Conservation (phyloP, 75 land plant genomes). For the Pseudotsuga menziesii region DNA sequence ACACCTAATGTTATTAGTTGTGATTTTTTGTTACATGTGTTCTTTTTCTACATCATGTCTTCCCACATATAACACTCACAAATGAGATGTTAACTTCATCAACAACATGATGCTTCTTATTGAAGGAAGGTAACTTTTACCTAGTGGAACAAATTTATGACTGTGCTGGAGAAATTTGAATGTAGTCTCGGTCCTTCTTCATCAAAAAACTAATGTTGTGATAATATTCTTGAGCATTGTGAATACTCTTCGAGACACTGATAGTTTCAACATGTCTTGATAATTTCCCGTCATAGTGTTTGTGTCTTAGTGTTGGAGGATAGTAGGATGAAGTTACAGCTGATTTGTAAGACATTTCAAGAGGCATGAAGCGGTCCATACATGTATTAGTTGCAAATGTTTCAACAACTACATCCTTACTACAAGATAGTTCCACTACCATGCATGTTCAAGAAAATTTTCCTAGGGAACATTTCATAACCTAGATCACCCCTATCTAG, state of each 20-base stretch:
- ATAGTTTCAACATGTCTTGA: neutral
- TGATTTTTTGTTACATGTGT: constrained; percentile 24
- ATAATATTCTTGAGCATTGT: neutral
- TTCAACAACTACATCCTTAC: neutral
- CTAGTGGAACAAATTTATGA: constrained; percentile 25
- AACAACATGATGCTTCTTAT: constrained; percentile 17
- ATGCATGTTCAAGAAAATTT: too few species aligned
- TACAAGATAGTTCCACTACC: neutral
- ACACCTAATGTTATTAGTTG: neutral
- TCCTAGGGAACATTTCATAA: too few species aligned
- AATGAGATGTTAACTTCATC: constrained; percentile 17
- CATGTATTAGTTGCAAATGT: neutral
- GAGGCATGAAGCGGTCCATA: neutral
- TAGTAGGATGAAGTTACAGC: neutral
- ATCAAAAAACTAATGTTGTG: neutral
- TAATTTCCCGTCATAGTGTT: neutral
- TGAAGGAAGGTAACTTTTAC: constrained; percentile 26
- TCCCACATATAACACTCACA: constrained; percentile 27
- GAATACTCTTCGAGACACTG: neutral
- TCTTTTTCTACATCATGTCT: constrained; percentile 39
- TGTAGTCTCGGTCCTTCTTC: constrained; percentile 14
- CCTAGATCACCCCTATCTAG: too few species aligned
- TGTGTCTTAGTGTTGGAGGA: neutral
- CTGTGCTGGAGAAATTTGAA: constrained; percentile 16
- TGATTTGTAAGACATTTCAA: neutral